These are phyloP conservation scores for Kwoniella sp. DNA, from an alignment of 768 basidiomycete genomes.

Conservation along the genomic window DNA sequence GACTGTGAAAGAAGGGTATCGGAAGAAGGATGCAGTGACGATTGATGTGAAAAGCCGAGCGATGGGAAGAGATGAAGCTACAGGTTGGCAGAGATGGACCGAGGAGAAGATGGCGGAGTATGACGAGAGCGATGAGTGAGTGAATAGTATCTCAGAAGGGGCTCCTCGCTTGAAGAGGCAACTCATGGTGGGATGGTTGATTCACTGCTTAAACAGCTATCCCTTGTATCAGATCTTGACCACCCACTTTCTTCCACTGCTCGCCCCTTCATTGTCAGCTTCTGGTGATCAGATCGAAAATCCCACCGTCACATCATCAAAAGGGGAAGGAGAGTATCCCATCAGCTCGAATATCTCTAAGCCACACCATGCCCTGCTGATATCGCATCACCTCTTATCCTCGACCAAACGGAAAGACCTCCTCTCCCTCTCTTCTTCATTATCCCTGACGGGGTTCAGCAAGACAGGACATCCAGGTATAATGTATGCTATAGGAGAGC, in stretches of 20 bases:
- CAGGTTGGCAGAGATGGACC: slow-evolving; percentile 40
- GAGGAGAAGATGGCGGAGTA: slow-evolving; percentile 40
- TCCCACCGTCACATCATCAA: not conserved
- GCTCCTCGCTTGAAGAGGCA: no score
- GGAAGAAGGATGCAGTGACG: slow-evolving; percentile 33
- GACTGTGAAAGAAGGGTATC: slow-evolving; percentile 32
- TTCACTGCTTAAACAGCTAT: slow-evolving; percentile 58
- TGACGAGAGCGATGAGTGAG: slow-evolving; percentile 44
- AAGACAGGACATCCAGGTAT: slow-evolving; percentile 76
- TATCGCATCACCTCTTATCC: slow-evolving; percentile 66
- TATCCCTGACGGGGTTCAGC: slow-evolving; percentile 67
- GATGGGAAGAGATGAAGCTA: slow-evolving; percentile 50
- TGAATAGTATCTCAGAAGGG: slow-evolving; percentile 52
- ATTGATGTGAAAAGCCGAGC: slow-evolving; percentile 42
- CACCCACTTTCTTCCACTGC: slow-evolving; percentile 63
- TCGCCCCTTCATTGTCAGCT: slow-evolving; percentile 45
- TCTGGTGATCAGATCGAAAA: not conserved
- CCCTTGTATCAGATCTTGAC: slow-evolving; percentile 66
- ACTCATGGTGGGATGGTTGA: slow-evolving; percentile 50
- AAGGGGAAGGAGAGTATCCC: not conserved
- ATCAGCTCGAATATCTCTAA: not conserved
- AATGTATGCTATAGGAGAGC: slow-evolving; percentile 68
- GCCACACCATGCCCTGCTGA: slow-evolving; percentile 66
- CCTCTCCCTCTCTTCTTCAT: slow-evolving; percentile 63
- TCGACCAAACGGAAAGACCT: slow-evolving; percentile 63